Evolutionary conservation across 208 protist species (phyloP).

Genomic region (Leishmania aethiopica): DNA sequence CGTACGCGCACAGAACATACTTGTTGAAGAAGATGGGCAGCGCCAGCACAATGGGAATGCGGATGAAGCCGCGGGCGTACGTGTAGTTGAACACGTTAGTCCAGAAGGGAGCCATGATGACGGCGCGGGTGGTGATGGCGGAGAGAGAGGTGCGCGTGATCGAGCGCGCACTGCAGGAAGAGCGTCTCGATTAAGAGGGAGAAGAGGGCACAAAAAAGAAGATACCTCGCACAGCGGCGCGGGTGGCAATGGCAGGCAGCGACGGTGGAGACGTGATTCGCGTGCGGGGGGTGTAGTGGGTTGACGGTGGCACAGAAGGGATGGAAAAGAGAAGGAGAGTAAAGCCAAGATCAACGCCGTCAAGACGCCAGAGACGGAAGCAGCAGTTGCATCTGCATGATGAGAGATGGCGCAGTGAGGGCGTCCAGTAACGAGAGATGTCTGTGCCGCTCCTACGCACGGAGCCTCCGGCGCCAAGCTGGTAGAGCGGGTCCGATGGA

Average conservation of each 20-base stretch:
- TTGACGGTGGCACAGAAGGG: background rate
- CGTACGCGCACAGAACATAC: slow-evolving; percentile 72
- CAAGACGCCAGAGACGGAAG: background rate
- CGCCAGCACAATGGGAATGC: slow-evolving; percentile 75
- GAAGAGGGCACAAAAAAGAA: background rate
- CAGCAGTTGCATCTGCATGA: background rate
- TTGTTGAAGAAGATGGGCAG: slow-evolving; percentile 88
- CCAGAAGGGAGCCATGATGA: slow-evolving; percentile 74
- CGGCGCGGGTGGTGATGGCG: background rate
- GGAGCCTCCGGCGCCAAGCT: background rate
- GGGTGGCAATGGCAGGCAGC: background rate
- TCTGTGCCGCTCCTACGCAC: background rate
- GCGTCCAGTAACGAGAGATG: background rate
- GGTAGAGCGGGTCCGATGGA: background rate
- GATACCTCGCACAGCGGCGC: background rate
- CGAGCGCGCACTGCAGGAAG: background rate
- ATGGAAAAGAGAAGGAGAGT: background rate
- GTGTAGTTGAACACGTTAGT: slow-evolving; percentile 82
- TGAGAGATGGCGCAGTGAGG: background rate
- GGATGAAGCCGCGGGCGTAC: slow-evolving; percentile 83
- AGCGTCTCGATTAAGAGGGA: background rate
- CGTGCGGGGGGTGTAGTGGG: background rate
- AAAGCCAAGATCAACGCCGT: background rate
- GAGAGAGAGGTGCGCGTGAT: background rate
- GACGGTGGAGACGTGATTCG: background rate